Evolutionary conservation across 208 protist species (phyloP), one percentile per base, ranked within the genome.

Genomic region (Acanthamoeba lenticulata): DNA sequence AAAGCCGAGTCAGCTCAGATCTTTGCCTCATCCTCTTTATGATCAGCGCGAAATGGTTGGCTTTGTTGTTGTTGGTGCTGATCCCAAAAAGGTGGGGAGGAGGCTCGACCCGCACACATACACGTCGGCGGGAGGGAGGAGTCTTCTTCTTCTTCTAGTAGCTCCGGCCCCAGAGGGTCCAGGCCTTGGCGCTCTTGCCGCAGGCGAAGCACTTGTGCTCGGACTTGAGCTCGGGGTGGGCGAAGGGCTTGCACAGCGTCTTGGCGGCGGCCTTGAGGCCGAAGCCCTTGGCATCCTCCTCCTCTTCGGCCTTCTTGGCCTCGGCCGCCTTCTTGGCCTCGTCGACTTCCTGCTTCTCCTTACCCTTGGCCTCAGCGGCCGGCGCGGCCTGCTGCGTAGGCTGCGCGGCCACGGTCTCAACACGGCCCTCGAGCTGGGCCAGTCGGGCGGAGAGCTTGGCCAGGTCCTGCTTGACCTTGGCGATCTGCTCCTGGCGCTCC

Each of bases 181-280:
- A 97, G 47, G 38, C 55, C 52, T 95, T 79, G 44, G 96, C 96
- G 32, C 44, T 3, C 21, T 83, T n/a, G 32, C 94, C 95, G 92
- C 96, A 97, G 0, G 97, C 97, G 96, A 99, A 98, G 97, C 98
- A 99, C 90, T 86, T 97, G 81, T 94, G 93, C n/a, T 97, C 97
- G 29, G 97, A 97, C 11, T 97, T 96, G 29, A 97, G 94, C 11
- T 94, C 97, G 3, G 98, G 98, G 96, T 99, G 98, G 74, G 98
- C 95, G 86, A 99, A 98, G 49, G 99, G 99, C 93, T 99, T 99
- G 97, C 99, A 99, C 11, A 99, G 97, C 60, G 97, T 97, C 97
- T 99, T 99, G 88, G 98, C 99, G 32, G 98, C 98, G 97, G 98
- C 99, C 93, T 98, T 98, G 21, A 98, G 98, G 24, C 98, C 98